A percentile compares a stretch with the other conserved stretches of the same genome.
Conservation (phyloP, 371 early-diverging fungal species). For the Mortierella sp. region DNA sequence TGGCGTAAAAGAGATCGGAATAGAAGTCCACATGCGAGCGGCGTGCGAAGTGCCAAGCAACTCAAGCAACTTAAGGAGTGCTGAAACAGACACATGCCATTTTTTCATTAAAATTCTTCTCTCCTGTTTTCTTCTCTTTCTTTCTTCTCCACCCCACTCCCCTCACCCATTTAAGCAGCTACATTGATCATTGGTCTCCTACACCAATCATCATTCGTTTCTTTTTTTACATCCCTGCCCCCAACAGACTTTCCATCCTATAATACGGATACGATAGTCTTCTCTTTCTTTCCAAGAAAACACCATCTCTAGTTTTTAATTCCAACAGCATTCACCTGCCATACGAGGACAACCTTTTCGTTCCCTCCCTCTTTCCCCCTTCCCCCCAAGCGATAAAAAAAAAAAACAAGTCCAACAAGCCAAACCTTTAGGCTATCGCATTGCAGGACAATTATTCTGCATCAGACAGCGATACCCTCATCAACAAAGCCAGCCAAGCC, state of each 20-base stretch:
- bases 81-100: not conserved
- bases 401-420: slow-evolving; percentile 4
- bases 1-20: no score
- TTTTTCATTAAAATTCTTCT: not conserved
- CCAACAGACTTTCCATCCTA: slow-evolving; percentile 38
- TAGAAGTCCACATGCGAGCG: not conserved
- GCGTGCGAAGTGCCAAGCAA: not conserved
- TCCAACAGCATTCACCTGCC: slow-evolving; percentile 16
- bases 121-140: slow-evolving; percentile 5
- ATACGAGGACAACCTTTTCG: slow-evolving; percentile 24
- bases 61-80: slow-evolving; percentile 9
- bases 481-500: not conserved
- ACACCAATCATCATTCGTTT: not conserved
- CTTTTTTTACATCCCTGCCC: not conserved
- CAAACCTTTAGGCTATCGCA: not conserved
- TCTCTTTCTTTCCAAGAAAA: slow-evolving; percentile 34
- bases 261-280: slow-evolving; percentile 47
- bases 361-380: slow-evolving; percentile 22
- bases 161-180: not conserved
- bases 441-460: slow-evolving; percentile 5
- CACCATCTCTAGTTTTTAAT: slow-evolving; percentile 7
- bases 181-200: not conserved
- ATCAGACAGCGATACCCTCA: not conserved
- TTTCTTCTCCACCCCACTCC: slow-evolving; percentile 6
- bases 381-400: slow-evolving; percentile 9